Evolutionary conservation across 352 stramenopile genomes (phyloP).

Genomic region (Globisporangium parvum): DNA sequence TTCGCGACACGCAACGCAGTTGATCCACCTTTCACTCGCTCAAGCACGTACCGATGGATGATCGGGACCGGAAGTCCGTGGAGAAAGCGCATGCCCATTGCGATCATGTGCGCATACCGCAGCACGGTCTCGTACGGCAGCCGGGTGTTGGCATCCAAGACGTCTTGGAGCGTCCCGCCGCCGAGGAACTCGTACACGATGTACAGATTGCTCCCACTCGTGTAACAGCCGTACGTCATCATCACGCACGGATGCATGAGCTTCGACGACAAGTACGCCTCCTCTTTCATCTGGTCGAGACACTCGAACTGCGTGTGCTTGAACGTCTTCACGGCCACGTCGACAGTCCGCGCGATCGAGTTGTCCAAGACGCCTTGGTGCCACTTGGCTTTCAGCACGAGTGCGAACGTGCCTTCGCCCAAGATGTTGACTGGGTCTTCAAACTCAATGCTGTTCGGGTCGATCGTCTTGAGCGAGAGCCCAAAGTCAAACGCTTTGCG

Average conservation of each 20-base stretch:
- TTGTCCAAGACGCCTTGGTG: slow-evolving; percentile 44
- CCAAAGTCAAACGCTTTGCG: slow-evolving; percentile 74
- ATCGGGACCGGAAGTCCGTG: slow-evolving; percentile 67
- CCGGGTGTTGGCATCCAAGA: slow-evolving; percentile 42
- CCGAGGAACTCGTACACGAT: slow-evolving; percentile 81
- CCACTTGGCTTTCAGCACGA: slow-evolving; percentile 73
- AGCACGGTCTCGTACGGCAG: slow-evolving; percentile 63
- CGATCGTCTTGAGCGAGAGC: slow-evolving; percentile 71
- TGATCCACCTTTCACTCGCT: neutral
- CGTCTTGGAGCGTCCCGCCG: slow-evolving; percentile 72
- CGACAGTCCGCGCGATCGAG: slow-evolving; percentile 37
- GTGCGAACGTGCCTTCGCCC: slow-evolving; percentile 74
- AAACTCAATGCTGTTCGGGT: slow-evolving; percentile 72
- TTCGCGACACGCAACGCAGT: neutral
- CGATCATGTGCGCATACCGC: slow-evolving; percentile 75
- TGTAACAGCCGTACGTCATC: slow-evolving; percentile 83
- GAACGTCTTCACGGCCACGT: slow-evolving; percentile 80
- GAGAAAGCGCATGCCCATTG: slow-evolving; percentile 77
- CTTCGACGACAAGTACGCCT: slow-evolving; percentile 75
- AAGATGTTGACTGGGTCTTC: slow-evolving; percentile 72
- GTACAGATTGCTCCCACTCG: slow-evolving; percentile 70
- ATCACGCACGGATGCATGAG: slow-evolving; percentile 76
- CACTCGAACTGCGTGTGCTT: slow-evolving; percentile 72
- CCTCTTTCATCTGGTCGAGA: slow-evolving; percentile 76
- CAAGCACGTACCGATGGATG: slow-evolving; percentile 47